Percentiles rank a stretch among this genome's conserved stretches.
These are phyloP conservation scores for Nasturtium officinale DNA, from an alignment of 345 rosid species.

Conservation along the genomic window DNA sequence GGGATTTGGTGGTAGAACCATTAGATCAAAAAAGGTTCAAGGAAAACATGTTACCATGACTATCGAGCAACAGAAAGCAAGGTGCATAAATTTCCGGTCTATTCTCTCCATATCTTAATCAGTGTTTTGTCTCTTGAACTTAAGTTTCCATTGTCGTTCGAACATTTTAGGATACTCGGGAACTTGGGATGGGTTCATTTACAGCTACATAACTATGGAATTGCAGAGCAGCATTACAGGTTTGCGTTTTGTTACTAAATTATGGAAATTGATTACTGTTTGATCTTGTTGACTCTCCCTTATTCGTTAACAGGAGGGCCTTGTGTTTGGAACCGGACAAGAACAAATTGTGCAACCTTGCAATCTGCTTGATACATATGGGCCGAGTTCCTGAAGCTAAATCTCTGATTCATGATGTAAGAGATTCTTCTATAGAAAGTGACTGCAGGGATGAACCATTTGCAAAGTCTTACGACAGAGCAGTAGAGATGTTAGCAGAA, in stretches of 20 bases:
- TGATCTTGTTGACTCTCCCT: constrained; percentile 1
- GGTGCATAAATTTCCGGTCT: constrained; percentile 40
- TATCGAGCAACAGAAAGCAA: constrained; percentile 70
- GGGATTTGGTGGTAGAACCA: constrained; percentile 54
- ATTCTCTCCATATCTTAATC: neutral
- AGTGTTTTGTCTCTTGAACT: neutral
- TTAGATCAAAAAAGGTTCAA: constrained; percentile 68
- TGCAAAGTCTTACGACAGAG: constrained; percentile 67
- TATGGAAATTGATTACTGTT: neutral
- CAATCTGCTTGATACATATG: constrained; percentile 73
- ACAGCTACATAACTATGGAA: constrained; percentile 68
- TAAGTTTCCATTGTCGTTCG: neutral
- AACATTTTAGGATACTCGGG: constrained; percentile 61
- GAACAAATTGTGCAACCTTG: constrained; percentile 79
- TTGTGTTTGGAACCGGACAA: constrained; percentile 61
- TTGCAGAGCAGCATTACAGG: constrained; percentile 81
- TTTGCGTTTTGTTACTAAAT: constrained; percentile 15
- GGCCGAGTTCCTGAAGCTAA: constrained; percentile 70
- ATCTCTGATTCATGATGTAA: constrained; percentile 57
- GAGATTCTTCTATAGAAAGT: constrained; percentile 41
- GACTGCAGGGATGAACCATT: constrained; percentile 61
- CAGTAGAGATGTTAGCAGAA: constrained; percentile 54
- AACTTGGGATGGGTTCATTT: constrained; percentile 91
- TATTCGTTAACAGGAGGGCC: constrained; percentile 69
- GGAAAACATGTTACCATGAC: constrained; percentile 72